phyloP scores from a whole-genome alignment of 2,329 filamentous ascomycete species.

The Claviceps maximensis region DNA sequence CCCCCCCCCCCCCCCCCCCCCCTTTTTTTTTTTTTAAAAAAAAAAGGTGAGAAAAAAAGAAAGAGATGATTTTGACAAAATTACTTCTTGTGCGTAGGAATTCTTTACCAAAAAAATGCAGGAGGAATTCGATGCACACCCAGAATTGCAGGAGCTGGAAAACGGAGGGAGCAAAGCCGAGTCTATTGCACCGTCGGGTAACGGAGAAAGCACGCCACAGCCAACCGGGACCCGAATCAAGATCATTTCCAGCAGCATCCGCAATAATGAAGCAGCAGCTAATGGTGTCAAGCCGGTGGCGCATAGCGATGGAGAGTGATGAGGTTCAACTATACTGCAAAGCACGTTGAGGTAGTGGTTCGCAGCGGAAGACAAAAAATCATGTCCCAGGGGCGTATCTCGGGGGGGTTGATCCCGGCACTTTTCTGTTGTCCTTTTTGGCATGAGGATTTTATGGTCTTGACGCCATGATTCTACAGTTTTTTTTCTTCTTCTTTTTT shows the following conservation, averaged over 20 bases:
- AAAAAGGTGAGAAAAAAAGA: too few species aligned
- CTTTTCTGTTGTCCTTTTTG: not conserved
- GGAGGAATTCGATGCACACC: conserved; percentile 38
- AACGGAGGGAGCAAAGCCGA: conserved; percentile 25
- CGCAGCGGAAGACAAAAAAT: not conserved
- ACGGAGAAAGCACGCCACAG: conserved; percentile 51
- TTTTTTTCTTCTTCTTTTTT: not conserved
- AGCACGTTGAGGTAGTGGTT: not conserved
- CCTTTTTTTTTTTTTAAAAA: not conserved
- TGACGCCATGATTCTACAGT: not conserved
- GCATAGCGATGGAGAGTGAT: conserved; percentile 42
- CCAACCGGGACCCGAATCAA: conserved; percentile 55
- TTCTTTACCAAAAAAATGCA: conserved; percentile 42
- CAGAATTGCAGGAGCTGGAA: conserved; percentile 44
- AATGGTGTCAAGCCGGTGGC: conserved; percentile 26
- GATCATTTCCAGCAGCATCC: conserved; percentile 37
- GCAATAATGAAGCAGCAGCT: conserved; percentile 15
- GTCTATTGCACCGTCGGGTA: conserved; percentile 31
- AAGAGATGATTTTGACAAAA: not conserved
- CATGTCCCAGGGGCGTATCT: not conserved
- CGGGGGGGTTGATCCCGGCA: not conserved
- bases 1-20: too few species aligned
- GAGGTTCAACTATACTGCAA: not conserved
- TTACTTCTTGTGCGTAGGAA: conserved; percentile 25
- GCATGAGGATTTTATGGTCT: not conserved